Conservation (phyloP, 2,329 filamentous ascomycete species). For the Fonsecaea nubica region DNA sequence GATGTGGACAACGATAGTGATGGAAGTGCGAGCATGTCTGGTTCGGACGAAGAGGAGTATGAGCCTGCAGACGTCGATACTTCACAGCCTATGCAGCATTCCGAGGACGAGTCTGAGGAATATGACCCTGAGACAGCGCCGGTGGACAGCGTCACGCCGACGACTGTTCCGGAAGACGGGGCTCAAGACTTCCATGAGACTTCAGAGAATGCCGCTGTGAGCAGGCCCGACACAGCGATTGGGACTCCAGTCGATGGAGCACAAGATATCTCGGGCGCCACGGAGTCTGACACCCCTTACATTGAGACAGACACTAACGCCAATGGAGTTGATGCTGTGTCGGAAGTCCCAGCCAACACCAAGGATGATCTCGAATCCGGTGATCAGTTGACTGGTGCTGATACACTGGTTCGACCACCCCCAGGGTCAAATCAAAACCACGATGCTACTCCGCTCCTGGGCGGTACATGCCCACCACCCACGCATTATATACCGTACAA, state of each 20-base stretch:
- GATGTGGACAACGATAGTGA: slow-evolving; percentile 35
- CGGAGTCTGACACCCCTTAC: slow-evolving; percentile 10
- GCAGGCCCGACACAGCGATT: background rate
- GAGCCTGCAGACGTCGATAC: slow-evolving; percentile 33
- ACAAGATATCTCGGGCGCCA: background rate
- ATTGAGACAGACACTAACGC: background rate
- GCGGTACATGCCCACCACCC: slow-evolving; percentile 24
- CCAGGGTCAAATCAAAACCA: background rate
- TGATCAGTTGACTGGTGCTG: slow-evolving; percentile 26
- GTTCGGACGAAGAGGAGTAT: slow-evolving; percentile 53
- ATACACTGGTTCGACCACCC: slow-evolving; percentile 24
- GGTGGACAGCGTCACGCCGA: slow-evolving; percentile 26
- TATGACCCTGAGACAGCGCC: slow-evolving; percentile 46
- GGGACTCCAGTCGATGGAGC: background rate
- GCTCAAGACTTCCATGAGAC: slow-evolving; percentile 35
- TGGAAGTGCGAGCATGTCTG: slow-evolving; percentile 42
- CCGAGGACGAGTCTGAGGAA: slow-evolving; percentile 34
- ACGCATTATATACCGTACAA: slow-evolving; percentile 70
- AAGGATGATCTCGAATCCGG: slow-evolving; percentile 28
- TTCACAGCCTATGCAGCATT: slow-evolving; percentile 26
- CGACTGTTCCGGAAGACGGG: slow-evolving; percentile 27
- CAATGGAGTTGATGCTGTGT: slow-evolving; percentile 18
- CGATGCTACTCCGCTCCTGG: slow-evolving; percentile 10
- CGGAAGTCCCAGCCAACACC: slow-evolving; percentile 21
- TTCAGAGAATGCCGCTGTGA: slow-evolving; percentile 19